These are phyloP conservation scores for Amanita subjunquillea DNA, from an alignment of 768 basidiomycete genomes.

Conservation along the genomic window DNA sequence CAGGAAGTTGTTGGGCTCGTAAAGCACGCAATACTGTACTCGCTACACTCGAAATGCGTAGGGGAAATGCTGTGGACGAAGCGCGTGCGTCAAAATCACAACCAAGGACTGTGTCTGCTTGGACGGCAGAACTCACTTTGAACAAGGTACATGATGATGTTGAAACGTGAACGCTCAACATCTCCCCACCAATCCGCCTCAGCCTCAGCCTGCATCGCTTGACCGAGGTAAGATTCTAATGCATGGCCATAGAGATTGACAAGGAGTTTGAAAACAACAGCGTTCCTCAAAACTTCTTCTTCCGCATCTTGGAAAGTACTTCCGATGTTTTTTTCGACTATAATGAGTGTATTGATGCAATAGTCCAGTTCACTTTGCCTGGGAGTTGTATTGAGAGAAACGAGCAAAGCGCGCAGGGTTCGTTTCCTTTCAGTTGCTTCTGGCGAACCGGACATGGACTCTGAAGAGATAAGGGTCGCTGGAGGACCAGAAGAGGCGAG, in stretches of 20 bases:
- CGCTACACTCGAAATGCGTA: constrained; percentile 26
- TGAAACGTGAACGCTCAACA: constrained; percentile 47
- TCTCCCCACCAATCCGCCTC: constrained; percentile 85
- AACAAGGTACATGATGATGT: constrained; percentile 55
- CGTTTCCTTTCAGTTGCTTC: background rate
- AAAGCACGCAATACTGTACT: constrained; percentile 31
- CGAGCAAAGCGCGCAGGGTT: background rate
- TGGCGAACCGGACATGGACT: background rate
- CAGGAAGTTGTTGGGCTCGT: constrained; percentile 30
- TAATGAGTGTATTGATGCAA: background rate
- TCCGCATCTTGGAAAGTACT: constrained; percentile 16
- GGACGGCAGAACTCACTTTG: constrained; percentile 49
- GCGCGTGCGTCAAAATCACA: constrained; percentile 5
- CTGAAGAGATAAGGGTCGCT: background rate
- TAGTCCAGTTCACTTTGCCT: background rate
- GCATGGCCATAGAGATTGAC: constrained; percentile 55
- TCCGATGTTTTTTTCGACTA: background rate
- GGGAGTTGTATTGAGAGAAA: background rate
- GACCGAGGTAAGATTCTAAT: constrained; percentile 50
- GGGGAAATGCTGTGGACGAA: constrained; percentile 30
- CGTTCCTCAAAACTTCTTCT: constrained; percentile 28
- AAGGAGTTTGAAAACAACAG: constrained; percentile 38
- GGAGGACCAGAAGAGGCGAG: background rate
- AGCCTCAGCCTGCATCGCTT: constrained; percentile 60
- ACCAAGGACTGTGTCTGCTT: background rate